A percentile compares a stretch with the other conserved stretches of the same genome.
These are phyloP conservation scores for Cyberlindnera euphorbiae DNA, from an alignment of 805 yeast genomes.

Conservation along the genomic window DNA sequence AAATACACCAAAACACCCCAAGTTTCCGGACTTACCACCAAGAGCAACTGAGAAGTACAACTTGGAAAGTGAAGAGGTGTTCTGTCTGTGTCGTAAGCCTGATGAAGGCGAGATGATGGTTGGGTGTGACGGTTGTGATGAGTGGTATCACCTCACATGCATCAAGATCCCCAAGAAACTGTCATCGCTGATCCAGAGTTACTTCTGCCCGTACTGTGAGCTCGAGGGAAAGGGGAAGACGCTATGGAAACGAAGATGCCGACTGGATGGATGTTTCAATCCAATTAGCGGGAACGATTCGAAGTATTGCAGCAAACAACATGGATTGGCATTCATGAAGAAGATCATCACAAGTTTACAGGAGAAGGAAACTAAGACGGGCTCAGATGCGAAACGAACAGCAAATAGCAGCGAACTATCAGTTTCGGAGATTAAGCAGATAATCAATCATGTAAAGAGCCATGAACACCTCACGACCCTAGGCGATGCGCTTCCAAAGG, in stretches of 20 bases:
- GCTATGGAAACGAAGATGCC: conserved; percentile 73
- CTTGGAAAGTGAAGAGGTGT: conserved; percentile 56
- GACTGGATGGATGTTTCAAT: conserved; percentile 49
- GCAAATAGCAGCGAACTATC: too few species aligned
- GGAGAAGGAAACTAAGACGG: too few species aligned
- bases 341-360: conserved; percentile 1
- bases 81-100: conserved; percentile 72
- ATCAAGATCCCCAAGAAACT: conserved; percentile 50
- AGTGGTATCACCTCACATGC: conserved; percentile 88
- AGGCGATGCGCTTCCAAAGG: conserved; percentile 41
- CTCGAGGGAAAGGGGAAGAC: conserved; percentile 41
- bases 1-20: neutral
- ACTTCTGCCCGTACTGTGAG: conserved; percentile 71
- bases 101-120: conserved; percentile 85
- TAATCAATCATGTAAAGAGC: conserved; percentile 8
- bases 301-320: conserved; percentile 72
- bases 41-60: conserved; percentile 31
- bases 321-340: conserved; percentile 42
- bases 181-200: conserved; percentile 54
- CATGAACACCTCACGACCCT: conserved; percentile 24
- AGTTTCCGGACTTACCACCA: conserved; percentile 28
- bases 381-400: too few species aligned
- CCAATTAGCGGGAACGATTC: conserved; percentile 45
- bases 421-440: conserved; percentile 9
- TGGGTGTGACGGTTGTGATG: conserved; percentile 93